Base-by-base conservation (phyloP, 1,284 basidiomycete genomes). In the Cystobasidium pallidum region DNA sequence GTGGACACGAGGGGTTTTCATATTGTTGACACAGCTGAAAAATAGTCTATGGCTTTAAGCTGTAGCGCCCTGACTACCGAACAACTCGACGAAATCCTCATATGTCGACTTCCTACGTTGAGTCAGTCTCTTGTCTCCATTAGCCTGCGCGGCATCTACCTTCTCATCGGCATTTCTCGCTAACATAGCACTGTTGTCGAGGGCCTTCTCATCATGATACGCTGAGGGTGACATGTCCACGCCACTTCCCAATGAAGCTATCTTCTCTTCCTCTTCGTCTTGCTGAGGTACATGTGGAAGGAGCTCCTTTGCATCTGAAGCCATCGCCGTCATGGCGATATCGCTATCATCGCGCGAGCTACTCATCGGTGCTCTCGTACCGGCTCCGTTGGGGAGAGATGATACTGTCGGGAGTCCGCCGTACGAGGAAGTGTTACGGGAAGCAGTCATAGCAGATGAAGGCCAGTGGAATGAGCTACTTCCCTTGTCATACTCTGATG, bases 81-180 rank as follows among this genome's bases (percentile, higher is more conserved):
- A 64, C 17, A 64, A n/a, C n/a, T 64, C 62, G 10, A 64, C 62
- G 30, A 64, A 64, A 32, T 64, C 62, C 32, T 64, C 62, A 64
- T 64, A 64, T 8, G 62, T 64, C 8, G 62, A 64, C 21, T 51
- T 64, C n/a, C 62, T 21, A 17, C 62, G 62, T 24, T 43, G 58
- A 26, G 58, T n/a, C 28, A 39, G n/a, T 26, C 39, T 47, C 36
- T 32, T 43, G 26, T 61, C 39, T 32, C 11, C 49, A 30, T 13
- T 26, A 32, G 51, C n/a, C 30, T 28, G 51, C 11, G 24, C n/a
- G n/a, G n/a, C 36, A 39, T 13, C 13, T 39, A 13, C 36, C 7
- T 39, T 24, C 21, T 47, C 52, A 17, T 54, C 52, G n/a, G 30
- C 13, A 30, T 30, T n/a, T 11, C 11, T 28, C 3, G 8, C 6